These are phyloP conservation scores for Coemansia sp. DNA, from an alignment of 371 early-diverging fungal species.

Conservation along the genomic window DNA sequence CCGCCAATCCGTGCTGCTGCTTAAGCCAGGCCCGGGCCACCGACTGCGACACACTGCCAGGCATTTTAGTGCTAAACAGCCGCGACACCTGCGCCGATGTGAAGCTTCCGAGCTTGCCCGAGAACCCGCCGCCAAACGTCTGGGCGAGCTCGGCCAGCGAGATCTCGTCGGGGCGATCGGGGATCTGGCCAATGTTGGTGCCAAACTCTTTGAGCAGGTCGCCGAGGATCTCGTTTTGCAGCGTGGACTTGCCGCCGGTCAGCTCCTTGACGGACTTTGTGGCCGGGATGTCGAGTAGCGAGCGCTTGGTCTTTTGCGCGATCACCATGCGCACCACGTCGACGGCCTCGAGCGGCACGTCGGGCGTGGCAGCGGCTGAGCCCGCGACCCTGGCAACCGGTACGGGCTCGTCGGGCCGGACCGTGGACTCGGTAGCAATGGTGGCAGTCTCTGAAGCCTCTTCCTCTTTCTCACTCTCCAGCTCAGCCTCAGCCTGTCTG, in stretches of 20 bases:
- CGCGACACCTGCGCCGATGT: conserved; percentile 75
- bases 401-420: too few relatives aligned
- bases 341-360: conserved; percentile 23
- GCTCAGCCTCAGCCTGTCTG: too few relatives aligned
- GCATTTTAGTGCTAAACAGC: conserved; percentile 89
- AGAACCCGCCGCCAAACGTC: conserved; percentile 70
- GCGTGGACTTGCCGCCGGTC: conserved; percentile 92
- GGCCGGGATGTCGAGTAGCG: conserved; percentile 70
- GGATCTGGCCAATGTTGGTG: conserved; percentile 11
- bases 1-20: conserved; percentile 70
- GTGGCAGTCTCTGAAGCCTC: not conserved
- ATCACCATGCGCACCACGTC: conserved; percentile 62
- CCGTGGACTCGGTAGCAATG: too few relatives aligned
- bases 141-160: conserved; percentile 68
- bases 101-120: conserved; percentile 82
- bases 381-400: not conserved
- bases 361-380: not conserved
- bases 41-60: conserved; percentile 86
- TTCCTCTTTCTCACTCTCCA: not conserved
- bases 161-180: conserved; percentile 37
- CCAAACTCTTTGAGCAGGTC: conserved; percentile 90
- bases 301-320: conserved; percentile 91
- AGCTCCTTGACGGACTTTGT: conserved; percentile 89
- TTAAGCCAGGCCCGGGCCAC: conserved; percentile 74
- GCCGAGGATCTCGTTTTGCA: conserved; percentile 96